phyloP scores from a whole-genome alignment of 2,329 filamentous ascomycete species.

The Claviceps spartinae region DNA sequence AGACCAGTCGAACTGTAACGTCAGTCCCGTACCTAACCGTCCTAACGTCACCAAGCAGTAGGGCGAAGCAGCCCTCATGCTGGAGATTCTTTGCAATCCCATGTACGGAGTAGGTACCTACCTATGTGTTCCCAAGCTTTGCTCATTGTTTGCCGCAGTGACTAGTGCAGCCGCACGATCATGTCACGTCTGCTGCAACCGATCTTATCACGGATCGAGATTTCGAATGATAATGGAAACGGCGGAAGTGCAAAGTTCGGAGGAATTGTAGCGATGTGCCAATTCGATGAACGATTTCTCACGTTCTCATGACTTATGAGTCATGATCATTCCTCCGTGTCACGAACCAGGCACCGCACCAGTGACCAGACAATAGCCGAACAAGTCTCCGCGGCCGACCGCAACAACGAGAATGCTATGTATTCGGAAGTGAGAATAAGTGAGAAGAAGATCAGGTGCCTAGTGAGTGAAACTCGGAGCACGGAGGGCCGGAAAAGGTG shows the following conservation, averaged over 20 bases:
- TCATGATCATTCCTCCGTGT: neutral
- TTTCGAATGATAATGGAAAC: too few species aligned
- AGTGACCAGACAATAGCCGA: neutral
- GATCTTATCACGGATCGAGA: neutral
- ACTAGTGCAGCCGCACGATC: neutral
- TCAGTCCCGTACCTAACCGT: neutral
- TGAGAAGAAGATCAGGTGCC: neutral
- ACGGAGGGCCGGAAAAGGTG: too few species aligned
- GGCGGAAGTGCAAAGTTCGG: too few species aligned
- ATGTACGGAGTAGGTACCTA: too few species aligned
- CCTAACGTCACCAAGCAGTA: neutral
- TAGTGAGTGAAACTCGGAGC: too few species aligned
- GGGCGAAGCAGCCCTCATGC: neutral
- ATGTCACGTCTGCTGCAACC: neutral
- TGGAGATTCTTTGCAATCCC: too few species aligned
- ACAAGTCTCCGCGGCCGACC: neutral
- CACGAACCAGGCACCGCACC: too few species aligned
- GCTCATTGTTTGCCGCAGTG: neutral
- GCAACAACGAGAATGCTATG: neutral
- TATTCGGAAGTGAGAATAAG: neutral
- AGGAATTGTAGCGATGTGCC: too few species aligned
- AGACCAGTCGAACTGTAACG: neutral
- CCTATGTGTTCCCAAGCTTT: too few species aligned
- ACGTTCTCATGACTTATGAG: neutral
- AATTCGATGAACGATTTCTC: neutral